Evolutionary conservation across 768 basidiomycete species (phyloP).

Genomic region (Lyophyllum atratum): DNA sequence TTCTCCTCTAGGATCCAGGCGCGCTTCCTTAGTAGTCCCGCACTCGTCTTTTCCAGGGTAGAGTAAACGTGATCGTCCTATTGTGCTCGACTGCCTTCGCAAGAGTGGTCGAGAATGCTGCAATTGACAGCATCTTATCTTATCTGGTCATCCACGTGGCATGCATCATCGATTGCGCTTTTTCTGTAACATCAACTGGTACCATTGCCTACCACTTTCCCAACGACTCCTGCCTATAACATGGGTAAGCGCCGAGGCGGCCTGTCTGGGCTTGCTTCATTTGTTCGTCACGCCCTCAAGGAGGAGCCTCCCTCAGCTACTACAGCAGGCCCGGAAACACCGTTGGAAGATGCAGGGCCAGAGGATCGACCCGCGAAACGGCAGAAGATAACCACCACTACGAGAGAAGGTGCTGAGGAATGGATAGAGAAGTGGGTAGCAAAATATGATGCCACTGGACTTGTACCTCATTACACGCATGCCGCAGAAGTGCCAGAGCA

Average conservation of each 20-base stretch:
- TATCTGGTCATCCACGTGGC: too few species aligned
- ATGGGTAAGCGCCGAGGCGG: slow-evolving; percentile 41
- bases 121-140: too few species aligned
- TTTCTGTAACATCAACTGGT: too few species aligned
- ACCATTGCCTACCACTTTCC: too few species aligned
- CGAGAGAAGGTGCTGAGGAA: slow-evolving; percentile 20
- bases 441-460: slow-evolving; percentile 67
- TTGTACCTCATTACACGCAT: slow-evolving; percentile 72
- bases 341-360: too few species aligned
- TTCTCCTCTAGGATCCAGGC: too few species aligned
- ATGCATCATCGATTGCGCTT: background rate
- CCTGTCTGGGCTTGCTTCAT: slow-evolving; percentile 45
- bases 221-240: too few species aligned
- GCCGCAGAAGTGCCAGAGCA: slow-evolving; percentile 71
- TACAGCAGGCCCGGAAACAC: background rate
- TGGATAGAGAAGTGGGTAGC: slow-evolving; percentile 28
- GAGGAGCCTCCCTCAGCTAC: slow-evolving; percentile 9
- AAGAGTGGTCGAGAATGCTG: too few species aligned
- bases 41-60: too few species aligned
- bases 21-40: too few species aligned
- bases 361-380: slow-evolving; percentile 36
- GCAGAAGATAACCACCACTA: slow-evolving; percentile 26
- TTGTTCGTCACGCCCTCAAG: slow-evolving; percentile 40
- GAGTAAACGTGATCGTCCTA: too few species aligned
- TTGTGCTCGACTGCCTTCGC: too few species aligned